Evolutionary conservation across 768 basidiomycete species (phyloP).

Genomic region (Coprinopsis marcescibilis): DNA sequence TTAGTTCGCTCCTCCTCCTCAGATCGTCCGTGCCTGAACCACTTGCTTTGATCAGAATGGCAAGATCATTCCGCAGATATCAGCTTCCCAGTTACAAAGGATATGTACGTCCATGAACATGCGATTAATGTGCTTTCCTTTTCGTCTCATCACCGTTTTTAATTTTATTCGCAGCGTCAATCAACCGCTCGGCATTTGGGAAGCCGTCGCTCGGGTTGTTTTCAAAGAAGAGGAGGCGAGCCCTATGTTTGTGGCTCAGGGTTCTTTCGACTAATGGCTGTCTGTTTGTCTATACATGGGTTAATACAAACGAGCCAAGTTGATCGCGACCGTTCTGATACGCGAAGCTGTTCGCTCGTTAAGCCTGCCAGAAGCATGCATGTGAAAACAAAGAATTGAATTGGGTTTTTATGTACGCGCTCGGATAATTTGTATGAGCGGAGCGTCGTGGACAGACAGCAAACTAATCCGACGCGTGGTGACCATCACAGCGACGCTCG

Average conservation of each 20-base stretch:
- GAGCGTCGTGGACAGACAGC: too few relatives aligned
- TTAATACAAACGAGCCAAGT: too few relatives aligned
- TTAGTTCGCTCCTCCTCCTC: conserved; percentile 4
- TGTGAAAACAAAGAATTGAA: too few relatives aligned
- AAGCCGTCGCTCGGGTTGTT: conserved; percentile 30
- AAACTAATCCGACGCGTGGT: too few relatives aligned
- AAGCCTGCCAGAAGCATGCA: too few relatives aligned
- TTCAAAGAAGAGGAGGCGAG: conserved; percentile 7
- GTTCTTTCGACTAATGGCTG: too few relatives aligned
- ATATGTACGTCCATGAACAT: conserved; percentile 34
- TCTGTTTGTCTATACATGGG: too few relatives aligned
- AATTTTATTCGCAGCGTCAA: neutral
- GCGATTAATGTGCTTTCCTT: neutral
- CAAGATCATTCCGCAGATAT: conserved; percentile 50
- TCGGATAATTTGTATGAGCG: too few relatives aligned
- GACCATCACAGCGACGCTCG: too few relatives aligned
- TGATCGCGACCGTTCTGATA: too few relatives aligned
- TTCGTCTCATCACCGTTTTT: neutral
- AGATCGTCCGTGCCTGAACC: neutral
- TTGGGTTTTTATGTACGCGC: too few relatives aligned
- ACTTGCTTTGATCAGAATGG: conserved; percentile 41
- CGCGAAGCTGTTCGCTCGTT: too few relatives aligned
- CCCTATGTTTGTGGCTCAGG: neutral
- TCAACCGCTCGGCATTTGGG: conserved; percentile 27
- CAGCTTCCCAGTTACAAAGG: conserved; percentile 43